These are phyloP conservation scores for Vigna angularis DNA, from an alignment of 306 rosid genomes.

Conservation along the genomic window DNA sequence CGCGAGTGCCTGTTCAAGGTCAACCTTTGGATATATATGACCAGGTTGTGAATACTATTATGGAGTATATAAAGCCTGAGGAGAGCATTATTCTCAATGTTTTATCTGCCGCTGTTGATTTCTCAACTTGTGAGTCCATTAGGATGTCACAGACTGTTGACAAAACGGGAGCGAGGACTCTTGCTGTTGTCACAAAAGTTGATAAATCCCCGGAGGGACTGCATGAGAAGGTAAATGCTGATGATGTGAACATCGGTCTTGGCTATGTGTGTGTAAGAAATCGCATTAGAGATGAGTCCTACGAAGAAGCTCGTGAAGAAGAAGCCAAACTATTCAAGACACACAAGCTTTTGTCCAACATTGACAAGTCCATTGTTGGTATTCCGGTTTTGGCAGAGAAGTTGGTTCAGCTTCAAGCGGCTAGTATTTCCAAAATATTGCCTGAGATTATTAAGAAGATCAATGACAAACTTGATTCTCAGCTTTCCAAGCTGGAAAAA, in stretches of 20 bases:
- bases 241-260: constrained; percentile 8
- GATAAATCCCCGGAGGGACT: background rate
- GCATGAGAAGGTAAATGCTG: background rate
- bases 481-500: background rate
- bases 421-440: background rate
- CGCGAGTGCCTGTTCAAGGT: constrained; percentile 56
- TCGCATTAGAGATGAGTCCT: constrained; percentile 4
- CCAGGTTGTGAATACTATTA: constrained; percentile 49
- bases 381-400: constrained; percentile 9
- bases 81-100: constrained; percentile 61
- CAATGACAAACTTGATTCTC: background rate
- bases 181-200: constrained; percentile 8
- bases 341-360: background rate
- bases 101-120: constrained; percentile 54
- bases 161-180: background rate
- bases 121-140: constrained; percentile 60
- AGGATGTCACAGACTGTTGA: constrained; percentile 51
- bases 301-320: background rate
- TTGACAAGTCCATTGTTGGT: constrained; percentile 15
- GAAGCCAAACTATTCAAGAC: constrained; percentile 5
- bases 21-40: constrained; percentile 60
- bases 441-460: background rate
- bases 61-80: constrained; percentile 55
- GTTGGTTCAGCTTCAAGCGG: constrained; percentile 3
- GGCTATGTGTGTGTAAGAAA: constrained; percentile 2